Conservation (phyloP, 768 basidiomycete species). For the Tulasnella sp. region DNA sequence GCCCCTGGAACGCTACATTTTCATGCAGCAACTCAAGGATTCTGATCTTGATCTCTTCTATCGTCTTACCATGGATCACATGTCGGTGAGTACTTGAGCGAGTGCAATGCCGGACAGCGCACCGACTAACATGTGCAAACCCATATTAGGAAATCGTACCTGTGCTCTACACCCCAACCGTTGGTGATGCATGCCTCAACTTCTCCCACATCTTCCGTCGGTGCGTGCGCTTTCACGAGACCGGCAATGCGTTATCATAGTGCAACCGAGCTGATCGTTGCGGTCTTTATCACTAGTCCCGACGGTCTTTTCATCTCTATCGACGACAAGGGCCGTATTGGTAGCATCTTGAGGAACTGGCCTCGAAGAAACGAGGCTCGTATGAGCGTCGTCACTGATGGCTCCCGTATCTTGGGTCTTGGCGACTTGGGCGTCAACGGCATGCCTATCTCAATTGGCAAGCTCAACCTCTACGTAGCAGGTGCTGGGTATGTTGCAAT, state of each 20-base stretch:
- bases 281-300: slow-evolving; percentile 44
- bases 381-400: slow-evolving; percentile 89
- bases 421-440: slow-evolving; percentile 35
- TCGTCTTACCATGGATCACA: slow-evolving; percentile 59
- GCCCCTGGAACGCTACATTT: slow-evolving; percentile 77
- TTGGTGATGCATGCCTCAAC: slow-evolving; percentile 83
- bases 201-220: slow-evolving; percentile 70
- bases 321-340: slow-evolving; percentile 75
- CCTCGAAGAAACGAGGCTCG: slow-evolving; percentile 65
- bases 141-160: slow-evolving; percentile 51
- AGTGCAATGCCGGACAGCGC: not conserved
- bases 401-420: slow-evolving; percentile 77
- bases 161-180: slow-evolving; percentile 86
- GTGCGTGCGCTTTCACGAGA: not conserved
- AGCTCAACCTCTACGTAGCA: slow-evolving; percentile 81
- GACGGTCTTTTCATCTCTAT: slow-evolving; percentile 52
- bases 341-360: slow-evolving; percentile 62
- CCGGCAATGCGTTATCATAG: not conserved
- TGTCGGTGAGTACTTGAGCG: slow-evolving; percentile 43
- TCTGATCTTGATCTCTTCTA: slow-evolving; percentile 72
- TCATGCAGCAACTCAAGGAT: slow-evolving; percentile 64
- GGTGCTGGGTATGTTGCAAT: slow-evolving; percentile 66
- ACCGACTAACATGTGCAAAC: not conserved
- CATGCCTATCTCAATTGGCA: slow-evolving; percentile 84
- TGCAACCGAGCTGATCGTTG: not conserved